Conservation (phyloP, 2,329 filamentous ascomycete genomes). For the Alternaria sp. region DNA sequence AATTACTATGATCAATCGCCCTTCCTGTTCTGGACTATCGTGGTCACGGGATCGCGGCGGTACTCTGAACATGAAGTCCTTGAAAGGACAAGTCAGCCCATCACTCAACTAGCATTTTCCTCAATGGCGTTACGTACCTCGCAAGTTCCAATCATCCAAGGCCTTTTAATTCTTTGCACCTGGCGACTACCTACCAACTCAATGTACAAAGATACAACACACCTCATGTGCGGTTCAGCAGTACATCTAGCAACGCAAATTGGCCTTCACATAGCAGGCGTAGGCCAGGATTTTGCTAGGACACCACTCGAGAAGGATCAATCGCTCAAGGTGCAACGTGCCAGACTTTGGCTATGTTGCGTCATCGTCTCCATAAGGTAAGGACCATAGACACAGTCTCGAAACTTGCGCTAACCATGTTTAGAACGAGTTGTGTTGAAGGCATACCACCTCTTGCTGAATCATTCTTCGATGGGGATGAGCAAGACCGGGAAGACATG, state of each 20-base stretch:
- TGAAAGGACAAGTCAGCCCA: conserved; percentile 43
- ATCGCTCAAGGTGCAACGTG: conserved; percentile 46
- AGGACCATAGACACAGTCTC: not conserved
- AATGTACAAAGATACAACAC: conserved; percentile 54
- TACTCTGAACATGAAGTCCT: conserved; percentile 50
- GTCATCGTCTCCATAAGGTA: conserved; percentile 51
- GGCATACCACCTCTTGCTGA: conserved; percentile 49
- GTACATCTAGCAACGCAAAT: conserved; percentile 54
- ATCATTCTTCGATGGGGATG: conserved; percentile 45
- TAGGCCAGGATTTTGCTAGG: conserved; percentile 53
- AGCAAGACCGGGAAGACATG: conserved; percentile 45
- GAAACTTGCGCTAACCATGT: conserved; percentile 18
- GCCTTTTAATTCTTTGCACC: conserved; percentile 51
- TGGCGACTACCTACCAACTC: conserved; percentile 55
- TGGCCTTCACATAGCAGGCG: conserved; percentile 51
- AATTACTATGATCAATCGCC: conserved; percentile 47
- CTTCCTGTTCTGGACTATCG: conserved; percentile 54
- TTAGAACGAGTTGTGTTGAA: conserved; percentile 44
- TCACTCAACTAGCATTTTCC: conserved; percentile 50
- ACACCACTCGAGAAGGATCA: conserved; percentile 49
- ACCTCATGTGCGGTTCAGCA: conserved; percentile 52
- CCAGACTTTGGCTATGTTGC: conserved; percentile 50
- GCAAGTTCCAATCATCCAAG: conserved; percentile 52
- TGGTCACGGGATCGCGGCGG: conserved; percentile 51
- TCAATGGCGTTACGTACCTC: conserved; percentile 50